These are phyloP conservation scores for Beauveria sp. DNA, from an alignment of 2,329 filamentous ascomycete genomes.

Conservation along the genomic window DNA sequence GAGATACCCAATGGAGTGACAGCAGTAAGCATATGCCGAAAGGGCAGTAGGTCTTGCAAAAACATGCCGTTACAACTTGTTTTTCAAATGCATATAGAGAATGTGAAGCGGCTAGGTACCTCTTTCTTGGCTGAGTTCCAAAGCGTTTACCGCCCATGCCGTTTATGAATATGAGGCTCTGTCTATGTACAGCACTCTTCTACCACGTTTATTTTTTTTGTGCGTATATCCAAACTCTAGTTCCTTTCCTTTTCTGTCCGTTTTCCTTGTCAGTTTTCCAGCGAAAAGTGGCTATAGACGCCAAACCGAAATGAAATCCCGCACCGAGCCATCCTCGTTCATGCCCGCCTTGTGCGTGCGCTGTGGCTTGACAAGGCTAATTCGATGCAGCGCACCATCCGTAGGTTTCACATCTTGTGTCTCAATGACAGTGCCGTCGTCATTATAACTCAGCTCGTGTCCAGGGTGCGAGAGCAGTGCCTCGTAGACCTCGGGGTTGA, in stretches of 20 bases:
- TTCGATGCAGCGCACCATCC: conserved; percentile 32
- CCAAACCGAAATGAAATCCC: conserved; percentile 51
- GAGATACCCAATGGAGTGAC: neutral
- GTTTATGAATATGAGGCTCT: too few relatives aligned
- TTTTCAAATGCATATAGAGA: too few relatives aligned
- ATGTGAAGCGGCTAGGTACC: too few relatives aligned
- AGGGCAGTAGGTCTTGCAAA: too few relatives aligned
- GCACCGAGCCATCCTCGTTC: conserved; percentile 36
- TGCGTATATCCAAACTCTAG: too few relatives aligned
- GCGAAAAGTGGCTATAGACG: conserved; percentile 18
- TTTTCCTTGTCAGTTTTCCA: neutral
- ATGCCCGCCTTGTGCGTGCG: conserved; percentile 42
- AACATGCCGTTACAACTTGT: too few relatives aligned
- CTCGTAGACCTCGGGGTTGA: conserved; percentile 62
- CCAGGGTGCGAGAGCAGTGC: conserved; percentile 66
- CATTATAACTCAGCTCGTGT: conserved; percentile 53
- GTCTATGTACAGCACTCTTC: too few relatives aligned
- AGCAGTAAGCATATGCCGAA: too few relatives aligned
- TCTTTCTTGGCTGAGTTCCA: too few relatives aligned
- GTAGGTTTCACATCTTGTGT: conserved; percentile 30
- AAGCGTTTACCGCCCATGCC: too few relatives aligned
- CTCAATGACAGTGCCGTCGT: conserved; percentile 35
- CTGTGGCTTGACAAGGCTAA: conserved; percentile 42
- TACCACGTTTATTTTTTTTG: too few relatives aligned
- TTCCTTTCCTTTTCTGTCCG: too few relatives aligned